Conservation (phyloP, 768 basidiomycete genomes). For the Amanita polypyramis region DNA sequence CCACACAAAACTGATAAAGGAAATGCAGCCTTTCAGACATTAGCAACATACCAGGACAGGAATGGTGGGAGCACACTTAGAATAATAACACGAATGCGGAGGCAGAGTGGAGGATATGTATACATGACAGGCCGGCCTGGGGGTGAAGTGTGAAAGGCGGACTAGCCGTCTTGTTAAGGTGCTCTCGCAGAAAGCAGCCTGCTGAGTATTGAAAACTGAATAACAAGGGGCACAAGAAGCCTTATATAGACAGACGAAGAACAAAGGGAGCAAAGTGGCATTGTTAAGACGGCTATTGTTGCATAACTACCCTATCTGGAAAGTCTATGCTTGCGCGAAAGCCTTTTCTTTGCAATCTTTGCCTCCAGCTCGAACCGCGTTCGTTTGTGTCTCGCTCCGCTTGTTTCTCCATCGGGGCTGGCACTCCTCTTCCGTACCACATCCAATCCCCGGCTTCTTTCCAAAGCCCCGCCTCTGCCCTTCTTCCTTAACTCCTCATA, state of each 20-base stretch:
- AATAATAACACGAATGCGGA: neutral
- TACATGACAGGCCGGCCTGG: neutral
- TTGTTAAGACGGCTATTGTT: neutral
- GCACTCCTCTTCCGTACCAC: constrained; percentile 14
- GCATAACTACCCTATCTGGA: neutral
- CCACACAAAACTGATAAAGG: constrained; percentile 37
- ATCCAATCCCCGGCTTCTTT: constrained; percentile 36
- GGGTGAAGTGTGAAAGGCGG: neutral
- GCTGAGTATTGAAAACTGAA: no score
- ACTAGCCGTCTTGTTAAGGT: neutral
- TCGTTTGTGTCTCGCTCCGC: constrained; percentile 21
- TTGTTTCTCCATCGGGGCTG: neutral
- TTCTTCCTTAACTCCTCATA: constrained; percentile 72
- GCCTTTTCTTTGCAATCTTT: constrained; percentile 30
- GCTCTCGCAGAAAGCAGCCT: constrained; percentile 4
- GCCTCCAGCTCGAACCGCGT: constrained; percentile 41
- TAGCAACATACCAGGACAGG: neutral
- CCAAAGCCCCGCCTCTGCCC: constrained; percentile 54
- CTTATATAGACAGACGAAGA: no score
- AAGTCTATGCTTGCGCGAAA: constrained; percentile 10
- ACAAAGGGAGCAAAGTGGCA: neutral
- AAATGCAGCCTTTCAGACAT: constrained; percentile 26
- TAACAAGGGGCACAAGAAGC: no score
- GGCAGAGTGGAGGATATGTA: constrained; percentile 1
- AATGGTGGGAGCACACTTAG: neutral